A percentile compares a stretch with the other conserved stretches of the same genome.
phyloP scores from a whole-genome alignment of 192 early-diverging fungal species.

The Obelidium mucronatum region DNA sequence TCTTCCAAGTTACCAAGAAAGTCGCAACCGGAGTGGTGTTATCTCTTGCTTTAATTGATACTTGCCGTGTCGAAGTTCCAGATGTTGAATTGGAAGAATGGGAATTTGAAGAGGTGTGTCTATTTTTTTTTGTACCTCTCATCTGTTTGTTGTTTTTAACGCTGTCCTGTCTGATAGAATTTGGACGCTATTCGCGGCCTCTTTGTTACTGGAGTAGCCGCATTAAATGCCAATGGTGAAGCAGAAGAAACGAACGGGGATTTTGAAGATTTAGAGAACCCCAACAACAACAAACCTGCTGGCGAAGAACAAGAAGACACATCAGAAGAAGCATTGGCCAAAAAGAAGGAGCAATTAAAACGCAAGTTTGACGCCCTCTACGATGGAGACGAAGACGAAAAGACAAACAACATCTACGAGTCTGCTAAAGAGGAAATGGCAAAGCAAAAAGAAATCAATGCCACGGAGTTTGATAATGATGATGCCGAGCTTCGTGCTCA shows the following conservation, averaged over 20 bases:
- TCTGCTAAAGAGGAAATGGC: slow-evolving; percentile 87
- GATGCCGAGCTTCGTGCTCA: slow-evolving; percentile 73
- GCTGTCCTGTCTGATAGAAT: too few relatives aligned
- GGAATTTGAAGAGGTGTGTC: slow-evolving; percentile 68
- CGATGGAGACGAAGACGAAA: slow-evolving; percentile 74
- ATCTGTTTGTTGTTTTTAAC: slow-evolving; percentile 7
- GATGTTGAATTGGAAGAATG: slow-evolving; percentile 70
- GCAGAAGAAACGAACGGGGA: slow-evolving; percentile 75
- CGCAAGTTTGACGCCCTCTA: slow-evolving; percentile 95
- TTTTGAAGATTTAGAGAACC: slow-evolving; percentile 80
- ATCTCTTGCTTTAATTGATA: slow-evolving; percentile 67
- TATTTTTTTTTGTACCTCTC: slow-evolving; percentile 12
- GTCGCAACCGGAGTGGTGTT: slow-evolving; percentile 30
- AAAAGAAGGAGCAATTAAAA: slow-evolving; percentile 89
- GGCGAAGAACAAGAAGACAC: slow-evolving; percentile 55
- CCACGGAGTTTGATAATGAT: slow-evolving; percentile 87
- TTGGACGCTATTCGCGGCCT: slow-evolving; percentile 75
- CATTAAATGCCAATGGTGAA: slow-evolving; percentile 44
- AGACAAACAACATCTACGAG: slow-evolving; percentile 85
- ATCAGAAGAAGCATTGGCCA: slow-evolving; percentile 70
- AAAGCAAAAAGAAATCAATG: slow-evolving; percentile 83
- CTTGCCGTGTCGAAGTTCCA: slow-evolving; percentile 67
- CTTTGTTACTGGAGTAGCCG: slow-evolving; percentile 77
- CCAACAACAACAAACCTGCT: slow-evolving; percentile 52
- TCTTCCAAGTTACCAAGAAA: slow-evolving; percentile 41